Base-by-base conservation (phyloP, 345 rosid genomes). In the Rhizophora mangle region DNA sequence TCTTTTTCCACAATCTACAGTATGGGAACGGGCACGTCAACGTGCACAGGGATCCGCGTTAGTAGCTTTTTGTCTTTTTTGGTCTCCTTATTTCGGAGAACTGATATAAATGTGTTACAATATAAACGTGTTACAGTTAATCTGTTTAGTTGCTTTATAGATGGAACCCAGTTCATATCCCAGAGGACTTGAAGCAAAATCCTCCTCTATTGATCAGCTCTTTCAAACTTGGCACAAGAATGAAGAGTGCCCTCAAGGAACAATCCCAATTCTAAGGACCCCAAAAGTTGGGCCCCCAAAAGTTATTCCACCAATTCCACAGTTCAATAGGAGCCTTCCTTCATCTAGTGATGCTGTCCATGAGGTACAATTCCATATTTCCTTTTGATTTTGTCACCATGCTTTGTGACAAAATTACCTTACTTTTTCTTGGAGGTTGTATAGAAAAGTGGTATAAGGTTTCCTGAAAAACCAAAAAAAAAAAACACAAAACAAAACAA, bases 171-270 rank as follows among this genome's bases (percentile, higher is more conserved):
- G 37, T 64, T 57, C 70, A 32, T 56, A 47, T 13, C 68, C 73
- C 2, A 68, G 34, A 7, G 73, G 53, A 63, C 19, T 19, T 6
- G n/a, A n/a, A 70, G 26, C 26, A 20, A 18, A 54, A 30, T 32
- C 24, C 34, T 56, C 31, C 29, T 43, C 56, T 19, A 4, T 19
- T 0, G 30, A 60, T 32, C 7, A 58, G 57, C 8, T 21, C 36
- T 24, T 64, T 30, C 78, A 80, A 61, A 37, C 13, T 16, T 72
- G 78, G 75, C 62, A 27, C 13, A 58, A 53, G 63, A 43, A 66
- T 15, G 76, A 66, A 29, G 15, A 70, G 64, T 80, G 83, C 37
- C 80, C 80, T 21, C 11, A 67, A 29, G 78, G 78, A 80, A 80
- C 81, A 11, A 68, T 76, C 16, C 78, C 81, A 20, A 68, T 80